These are phyloP conservation scores for Cercophora sp. DNA, from an alignment of 495 filamentous ascomycete species.

Conservation along the genomic window DNA sequence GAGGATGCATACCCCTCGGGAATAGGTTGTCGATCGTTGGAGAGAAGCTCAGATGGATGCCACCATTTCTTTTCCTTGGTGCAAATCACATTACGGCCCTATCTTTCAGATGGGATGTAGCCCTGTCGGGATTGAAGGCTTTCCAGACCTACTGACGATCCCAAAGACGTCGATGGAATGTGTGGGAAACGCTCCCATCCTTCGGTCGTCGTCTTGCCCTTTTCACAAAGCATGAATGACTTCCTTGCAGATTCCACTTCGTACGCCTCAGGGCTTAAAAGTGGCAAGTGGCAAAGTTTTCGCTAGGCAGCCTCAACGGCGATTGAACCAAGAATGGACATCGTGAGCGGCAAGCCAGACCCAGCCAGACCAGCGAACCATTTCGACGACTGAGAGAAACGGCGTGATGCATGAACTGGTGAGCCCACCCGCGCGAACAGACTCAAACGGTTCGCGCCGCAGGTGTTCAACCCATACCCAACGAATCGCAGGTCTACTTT, in stretches of 20 bases:
- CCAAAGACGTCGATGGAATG: no score
- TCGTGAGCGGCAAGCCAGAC: no score
- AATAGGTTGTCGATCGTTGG: conserved; percentile 9
- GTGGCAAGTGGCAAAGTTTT: not conserved
- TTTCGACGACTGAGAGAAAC: conserved; percentile 1
- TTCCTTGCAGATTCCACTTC: not conserved
- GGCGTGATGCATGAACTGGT: conserved; percentile 17
- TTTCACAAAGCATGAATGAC: not conserved
- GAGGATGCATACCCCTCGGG: not conserved
- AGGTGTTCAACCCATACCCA: conserved; percentile 13
- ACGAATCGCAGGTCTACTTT: not conserved
- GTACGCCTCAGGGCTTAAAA: not conserved
- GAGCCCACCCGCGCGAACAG: conserved; percentile 15
- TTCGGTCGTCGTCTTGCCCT: no score
- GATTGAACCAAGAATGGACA: no score
- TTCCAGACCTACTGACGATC: no score
- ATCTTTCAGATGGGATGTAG: no score
- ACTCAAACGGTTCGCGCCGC: conserved; percentile 21
- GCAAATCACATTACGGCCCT: no score
- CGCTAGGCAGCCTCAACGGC: not conserved
- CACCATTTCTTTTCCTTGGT: no score
- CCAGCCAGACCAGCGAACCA: no score
- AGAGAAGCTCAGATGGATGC: not conserved
- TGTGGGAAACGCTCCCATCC: no score
- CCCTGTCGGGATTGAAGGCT: no score